Evolutionary conservation across 352 stramenopile species (phyloP).

Genomic region (Elongisporangium prolatum): DNA sequence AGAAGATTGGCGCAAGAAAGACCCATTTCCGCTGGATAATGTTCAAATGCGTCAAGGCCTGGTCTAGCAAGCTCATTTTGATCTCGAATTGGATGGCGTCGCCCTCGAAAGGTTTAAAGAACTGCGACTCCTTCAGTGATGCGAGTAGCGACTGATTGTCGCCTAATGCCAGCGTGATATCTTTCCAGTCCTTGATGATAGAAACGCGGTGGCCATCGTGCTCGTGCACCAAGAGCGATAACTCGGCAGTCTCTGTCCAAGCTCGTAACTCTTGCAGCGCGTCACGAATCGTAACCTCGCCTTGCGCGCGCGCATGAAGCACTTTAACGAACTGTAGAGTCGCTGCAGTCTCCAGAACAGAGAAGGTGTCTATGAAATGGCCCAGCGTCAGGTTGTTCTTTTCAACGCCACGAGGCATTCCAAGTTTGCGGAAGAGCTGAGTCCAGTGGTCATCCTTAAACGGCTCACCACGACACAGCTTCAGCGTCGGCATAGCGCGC

Average conservation of each 20-base stretch:
- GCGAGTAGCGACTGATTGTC: conserved; percentile 94
- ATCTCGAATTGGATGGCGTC: conserved; percentile 88
- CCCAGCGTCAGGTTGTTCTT: conserved; percentile 89
- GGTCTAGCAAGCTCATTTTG: conserved; percentile 86
- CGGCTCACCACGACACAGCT: conserved; percentile 91
- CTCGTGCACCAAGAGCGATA: conserved; percentile 87
- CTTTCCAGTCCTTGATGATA: conserved; percentile 96
- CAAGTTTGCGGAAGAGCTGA: conserved; percentile 90
- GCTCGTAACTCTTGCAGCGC: conserved; percentile 91
- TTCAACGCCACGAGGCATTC: conserved; percentile 76
- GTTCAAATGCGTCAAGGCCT: conserved; percentile 82
- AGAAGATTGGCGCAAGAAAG: conserved; percentile 96
- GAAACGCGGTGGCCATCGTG: conserved; percentile 69
- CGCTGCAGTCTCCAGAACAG: conserved; percentile 70
- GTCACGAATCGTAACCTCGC: conserved; percentile 94
- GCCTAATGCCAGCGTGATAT: conserved; percentile 91
- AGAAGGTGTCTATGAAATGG: conserved; percentile 87
- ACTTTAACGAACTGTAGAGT: conserved; percentile 93
- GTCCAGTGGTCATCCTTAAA: conserved; percentile 97
- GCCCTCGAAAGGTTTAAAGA: conserved; percentile 94
- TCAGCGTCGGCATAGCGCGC: conserved; percentile 88
- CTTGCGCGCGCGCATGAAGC: conserved; percentile 84
- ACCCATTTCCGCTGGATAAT: conserved; percentile 95
- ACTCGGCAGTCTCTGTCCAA: conserved; percentile 90
- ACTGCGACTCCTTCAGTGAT: conserved; percentile 94